These are phyloP conservation scores for Boletellus ananiceps DNA, from an alignment of 768 basidiomycete genomes.

Conservation along the genomic window DNA sequence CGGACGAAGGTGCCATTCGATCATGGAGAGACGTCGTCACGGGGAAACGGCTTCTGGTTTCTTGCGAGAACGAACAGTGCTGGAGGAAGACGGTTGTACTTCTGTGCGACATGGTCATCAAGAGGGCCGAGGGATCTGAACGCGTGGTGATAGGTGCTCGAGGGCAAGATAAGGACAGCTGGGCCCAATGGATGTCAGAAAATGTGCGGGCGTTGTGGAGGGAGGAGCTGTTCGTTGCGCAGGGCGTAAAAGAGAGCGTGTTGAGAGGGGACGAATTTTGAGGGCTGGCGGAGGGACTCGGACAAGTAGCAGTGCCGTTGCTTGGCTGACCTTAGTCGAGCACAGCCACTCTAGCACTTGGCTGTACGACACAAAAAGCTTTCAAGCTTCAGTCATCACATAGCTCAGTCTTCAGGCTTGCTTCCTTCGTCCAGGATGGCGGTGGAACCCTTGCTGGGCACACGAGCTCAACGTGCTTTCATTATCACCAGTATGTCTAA, in stretches of 20 bases:
- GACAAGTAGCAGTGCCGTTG: too few relatives aligned
- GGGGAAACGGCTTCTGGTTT: constrained; percentile 43
- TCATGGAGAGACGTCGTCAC: constrained; percentile 53
- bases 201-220: constrained; percentile 52
- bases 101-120: constrained; percentile 38
- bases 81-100: constrained; percentile 40
- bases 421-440: constrained; percentile 46
- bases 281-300: neutral
- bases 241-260: constrained; percentile 43
- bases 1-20: constrained; percentile 32
- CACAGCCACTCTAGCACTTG: constrained; percentile 18
- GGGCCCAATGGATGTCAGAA: constrained; percentile 33
- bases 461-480: constrained; percentile 68
- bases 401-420: constrained; percentile 11
- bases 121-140: constrained; percentile 27
- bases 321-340: neutral
- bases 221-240: constrained; percentile 55
- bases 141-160: constrained; percentile 2
- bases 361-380: neutral
- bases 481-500: constrained; percentile 58
- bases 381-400: constrained; percentile 8
- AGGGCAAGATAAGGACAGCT: constrained; percentile 4
- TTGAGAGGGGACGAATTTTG: constrained; percentile 47
- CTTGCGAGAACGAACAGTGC: constrained; percentile 44
- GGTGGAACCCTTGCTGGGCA: constrained; percentile 66